phyloP scores from a whole-genome alignment of 192 early-diverging fungal genomes.

The Backusella luteola region DNA sequence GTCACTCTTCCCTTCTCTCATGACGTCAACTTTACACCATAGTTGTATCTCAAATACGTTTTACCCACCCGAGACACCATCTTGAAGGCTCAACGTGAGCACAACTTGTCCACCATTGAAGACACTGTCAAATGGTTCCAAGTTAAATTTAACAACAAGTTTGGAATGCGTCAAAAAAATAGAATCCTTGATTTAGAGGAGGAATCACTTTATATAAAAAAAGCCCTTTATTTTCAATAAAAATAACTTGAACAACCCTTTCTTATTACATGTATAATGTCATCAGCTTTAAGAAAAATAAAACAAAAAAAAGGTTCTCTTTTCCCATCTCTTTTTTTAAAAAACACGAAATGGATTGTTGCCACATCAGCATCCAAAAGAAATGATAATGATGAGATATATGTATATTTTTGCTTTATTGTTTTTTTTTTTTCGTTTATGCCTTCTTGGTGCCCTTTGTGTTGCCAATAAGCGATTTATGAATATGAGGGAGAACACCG shows the following conservation, averaged over 20 bases:
- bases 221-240: neutral
- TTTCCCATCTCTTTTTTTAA: neutral
- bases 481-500: slow-evolving; percentile 76
- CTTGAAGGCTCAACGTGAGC: neutral
- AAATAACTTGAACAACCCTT: neutral
- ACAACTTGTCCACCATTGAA: neutral
- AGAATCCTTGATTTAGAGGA: neutral
- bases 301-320: neutral
- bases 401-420: neutral
- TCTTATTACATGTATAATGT: neutral
- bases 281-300: neutral
- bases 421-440: slow-evolving; percentile 8
- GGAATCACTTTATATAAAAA: neutral
- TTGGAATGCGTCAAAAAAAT: neutral
- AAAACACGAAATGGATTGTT: neutral
- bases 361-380: neutral
- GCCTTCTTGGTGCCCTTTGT: slow-evolving; percentile 48
- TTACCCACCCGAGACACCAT: neutral
- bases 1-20: neutral
- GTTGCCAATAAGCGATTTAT: slow-evolving; percentile 57
- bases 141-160: neutral
- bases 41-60: neutral
- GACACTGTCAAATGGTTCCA: neutral
- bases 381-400: neutral
- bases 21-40: neutral